phyloP scores from a whole-genome alignment of 1,139 yeast genomes.

The Sugiyamaella paludigena region DNA sequence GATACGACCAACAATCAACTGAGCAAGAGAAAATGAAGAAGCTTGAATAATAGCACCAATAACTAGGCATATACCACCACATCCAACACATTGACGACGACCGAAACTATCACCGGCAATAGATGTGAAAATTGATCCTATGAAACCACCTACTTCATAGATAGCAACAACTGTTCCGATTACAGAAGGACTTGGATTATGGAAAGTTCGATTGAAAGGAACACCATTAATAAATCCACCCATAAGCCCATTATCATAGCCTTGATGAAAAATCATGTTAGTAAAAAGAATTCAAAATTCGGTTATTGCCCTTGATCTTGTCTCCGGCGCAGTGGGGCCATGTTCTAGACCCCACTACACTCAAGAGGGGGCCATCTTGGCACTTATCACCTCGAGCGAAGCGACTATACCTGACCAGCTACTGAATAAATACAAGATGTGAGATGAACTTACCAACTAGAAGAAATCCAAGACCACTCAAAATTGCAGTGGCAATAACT shows the following conservation, averaged over 20 bases:
- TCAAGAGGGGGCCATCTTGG: no score
- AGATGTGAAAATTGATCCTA: conserved; percentile 37
- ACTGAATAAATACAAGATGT: no score
- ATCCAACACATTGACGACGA: conserved; percentile 57
- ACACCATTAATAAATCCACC: conserved; percentile 19
- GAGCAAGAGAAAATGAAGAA: conserved; percentile 46
- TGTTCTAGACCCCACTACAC: no score
- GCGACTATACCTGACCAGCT: background rate
- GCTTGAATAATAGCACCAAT: conserved; percentile 83
- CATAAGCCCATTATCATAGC: conserved; percentile 23
- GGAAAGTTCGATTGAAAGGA: conserved; percentile 16
- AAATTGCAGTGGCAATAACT: conserved; percentile 14
- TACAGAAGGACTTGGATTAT: conserved; percentile 23
- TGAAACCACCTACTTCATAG: conserved; percentile 80
- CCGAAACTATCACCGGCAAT: conserved; percentile 67
- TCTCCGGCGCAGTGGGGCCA: background rate
- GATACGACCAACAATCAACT: conserved; percentile 49
- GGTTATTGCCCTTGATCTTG: background rate
- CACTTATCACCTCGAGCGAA: no score
- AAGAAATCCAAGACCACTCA: conserved; percentile 21
- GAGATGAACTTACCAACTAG: conserved; percentile 15
- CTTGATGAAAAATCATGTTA: conserved; percentile 7
- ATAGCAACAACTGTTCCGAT: conserved; percentile 45
- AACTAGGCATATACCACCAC: conserved; percentile 57
- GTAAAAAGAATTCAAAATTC: background rate